These are phyloP conservation scores for Drosera capensis DNA, from an alignment of 148 eudicot species.

Conservation along the genomic window DNA sequence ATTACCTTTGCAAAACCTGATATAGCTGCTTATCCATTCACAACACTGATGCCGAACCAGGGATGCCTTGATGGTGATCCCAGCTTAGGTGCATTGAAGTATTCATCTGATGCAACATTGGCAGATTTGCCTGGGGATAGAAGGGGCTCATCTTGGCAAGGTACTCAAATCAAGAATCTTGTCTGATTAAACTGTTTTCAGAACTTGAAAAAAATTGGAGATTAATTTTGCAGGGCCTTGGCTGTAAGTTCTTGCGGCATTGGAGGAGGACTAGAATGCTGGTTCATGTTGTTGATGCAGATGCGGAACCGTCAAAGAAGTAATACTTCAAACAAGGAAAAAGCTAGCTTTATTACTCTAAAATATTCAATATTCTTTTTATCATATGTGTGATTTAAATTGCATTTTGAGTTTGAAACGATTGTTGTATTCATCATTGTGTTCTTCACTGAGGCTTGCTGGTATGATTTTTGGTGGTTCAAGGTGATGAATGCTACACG, in stretches of 20 bases:
- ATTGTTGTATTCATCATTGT: too few species aligned
- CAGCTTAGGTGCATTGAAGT: constrained; percentile 64
- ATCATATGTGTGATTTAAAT: too few species aligned
- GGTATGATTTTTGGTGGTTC: neutral
- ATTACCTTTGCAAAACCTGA: constrained; percentile 89
- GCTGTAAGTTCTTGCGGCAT: constrained; percentile 90
- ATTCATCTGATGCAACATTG: constrained; percentile 78
- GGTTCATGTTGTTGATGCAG: constrained; percentile 95
- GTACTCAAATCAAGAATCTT: constrained; percentile 21
- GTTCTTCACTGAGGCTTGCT: too few species aligned
- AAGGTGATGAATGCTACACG: neutral
- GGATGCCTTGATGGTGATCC: constrained; percentile 97
- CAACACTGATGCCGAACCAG: constrained; percentile 96
- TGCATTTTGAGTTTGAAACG: too few species aligned
- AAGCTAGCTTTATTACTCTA: too few species aligned
- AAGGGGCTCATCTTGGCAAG: constrained; percentile 97
- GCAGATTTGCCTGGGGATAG: constrained; percentile 95
- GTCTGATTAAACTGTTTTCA: neutral
- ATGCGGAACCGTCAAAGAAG: constrained; percentile 85
- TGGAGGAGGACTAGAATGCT: constrained; percentile 80
- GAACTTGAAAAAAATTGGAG: constrained; percentile 4
- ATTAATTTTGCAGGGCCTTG: constrained; percentile 55
- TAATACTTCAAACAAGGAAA: too few species aligned
- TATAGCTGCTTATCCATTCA: constrained; percentile 98
- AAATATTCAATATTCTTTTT: too few species aligned